Conservation (phyloP, 495 filamentous ascomycete species). For the Talaromyces trachyspermus region DNA sequence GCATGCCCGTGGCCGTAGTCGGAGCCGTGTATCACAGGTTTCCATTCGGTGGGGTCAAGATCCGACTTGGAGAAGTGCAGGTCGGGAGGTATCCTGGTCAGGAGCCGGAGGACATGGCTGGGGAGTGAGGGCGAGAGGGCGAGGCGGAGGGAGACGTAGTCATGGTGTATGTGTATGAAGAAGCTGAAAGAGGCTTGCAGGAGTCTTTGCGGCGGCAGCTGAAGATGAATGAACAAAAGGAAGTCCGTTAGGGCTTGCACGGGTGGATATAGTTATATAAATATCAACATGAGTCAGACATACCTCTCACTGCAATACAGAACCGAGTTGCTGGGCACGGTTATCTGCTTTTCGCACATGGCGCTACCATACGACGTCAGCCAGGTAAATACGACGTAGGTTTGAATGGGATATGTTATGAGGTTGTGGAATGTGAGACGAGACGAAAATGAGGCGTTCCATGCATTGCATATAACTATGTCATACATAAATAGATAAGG, state of each 20-base stretch:
- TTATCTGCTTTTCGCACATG: constrained; percentile 62
- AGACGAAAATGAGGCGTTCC: constrained; percentile 10
- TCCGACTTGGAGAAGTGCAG: constrained; percentile 37
- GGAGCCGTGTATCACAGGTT: constrained; percentile 38
- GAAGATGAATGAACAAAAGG: constrained; percentile 8
- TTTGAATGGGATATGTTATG: not conserved
- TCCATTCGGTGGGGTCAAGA: constrained; percentile 53
- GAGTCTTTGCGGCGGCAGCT: constrained; percentile 50
- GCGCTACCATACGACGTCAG: constrained; percentile 31
- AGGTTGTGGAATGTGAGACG: constrained; percentile 8
- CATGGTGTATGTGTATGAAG: constrained; percentile 22
- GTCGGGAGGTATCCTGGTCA: constrained; percentile 34
- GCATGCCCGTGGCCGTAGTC: constrained; percentile 3
- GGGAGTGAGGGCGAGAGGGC: constrained; percentile 14
- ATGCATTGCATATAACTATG: not conserved
- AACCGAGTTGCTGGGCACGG: constrained; percentile 53
- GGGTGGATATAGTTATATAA: constrained; percentile 6
- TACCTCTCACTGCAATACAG: constrained; percentile 53
- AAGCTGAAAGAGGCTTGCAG: constrained; percentile 40
- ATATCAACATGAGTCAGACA: constrained; percentile 10
- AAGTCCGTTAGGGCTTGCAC: constrained; percentile 2
- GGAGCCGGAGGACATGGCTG: constrained; percentile 8
- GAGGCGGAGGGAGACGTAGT: constrained; percentile 28
- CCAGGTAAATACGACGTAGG: not conserved
- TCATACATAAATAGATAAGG: constrained; percentile 5